Base-by-base conservation (phyloP, 257 asterid species). In the Ehretia macrophylla region DNA sequence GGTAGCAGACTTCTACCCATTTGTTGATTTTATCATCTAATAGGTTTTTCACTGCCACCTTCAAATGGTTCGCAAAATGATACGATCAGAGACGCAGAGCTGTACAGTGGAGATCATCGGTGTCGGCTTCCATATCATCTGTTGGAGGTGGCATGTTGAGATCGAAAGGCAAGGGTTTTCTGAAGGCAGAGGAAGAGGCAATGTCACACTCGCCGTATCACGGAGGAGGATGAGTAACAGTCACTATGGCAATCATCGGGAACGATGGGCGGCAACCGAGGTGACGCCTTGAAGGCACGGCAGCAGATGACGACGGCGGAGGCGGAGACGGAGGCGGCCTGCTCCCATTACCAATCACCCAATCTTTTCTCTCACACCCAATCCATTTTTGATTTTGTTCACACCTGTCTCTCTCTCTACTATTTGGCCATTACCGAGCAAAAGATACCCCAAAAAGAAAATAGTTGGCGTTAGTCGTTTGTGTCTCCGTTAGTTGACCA, bases 241-340 rank as follows among this genome's bases (percentile, higher is more conserved):
- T 82, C 88, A 53, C 86, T 81, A 58, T 62, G 88, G 49, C 89
- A 83, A 53, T 85, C 94, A 56, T 85, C 91, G 0, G 91, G 87
- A 6, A 63, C 77, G 22, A 82, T 65, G 5, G 94, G 94, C 18
- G 94, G 96, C 32, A 88, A 84, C 57, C 90, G 73, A 1, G 93
- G 23, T 81, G 68, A 56, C 78, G 74, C 74, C 88, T 73, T 27
- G 71, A 76, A 59, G 75, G 79, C 44, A 54, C 62, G 17, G 40
- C 19, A 14, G 64, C 56, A 56, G 58, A 51, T 62, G 56, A 63
- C 56, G 48, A 64, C 65, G 69, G 74, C 22, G 67, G 69, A 21
- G 60, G 61, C n/a, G n/a, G n/a, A n/a, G n/a, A n/a, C 17, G 63
- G 58, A 67, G 11, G 73, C 44, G 72, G 84, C 60, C 79, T 69